Percentiles rank a stretch among this genome's conserved stretches.
These are phyloP conservation scores for Pyrenophora teres DNA, from an alignment of 2,329 filamentous ascomycete genomes.

Conservation along the genomic window DNA sequence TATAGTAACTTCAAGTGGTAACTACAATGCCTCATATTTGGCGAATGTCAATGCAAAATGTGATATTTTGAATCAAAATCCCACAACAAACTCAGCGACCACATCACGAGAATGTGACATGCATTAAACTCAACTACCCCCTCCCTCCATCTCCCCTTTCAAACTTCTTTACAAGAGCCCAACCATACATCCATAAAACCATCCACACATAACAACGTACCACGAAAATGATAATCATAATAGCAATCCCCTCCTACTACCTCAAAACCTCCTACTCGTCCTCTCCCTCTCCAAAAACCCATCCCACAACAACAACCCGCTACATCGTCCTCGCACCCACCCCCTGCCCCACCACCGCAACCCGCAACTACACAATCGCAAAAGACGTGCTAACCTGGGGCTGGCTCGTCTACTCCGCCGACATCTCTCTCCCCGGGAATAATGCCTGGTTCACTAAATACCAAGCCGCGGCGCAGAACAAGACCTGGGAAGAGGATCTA, in stretches of 20 bases:
- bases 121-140: too few species aligned
- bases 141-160: too few species aligned
- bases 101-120: too few species aligned
- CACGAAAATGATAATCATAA: not conserved
- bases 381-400: conserved; percentile 6
- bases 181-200: too few species aligned
- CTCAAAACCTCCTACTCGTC: not conserved
- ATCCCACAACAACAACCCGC: conserved; percentile 5
- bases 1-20: too few species aligned
- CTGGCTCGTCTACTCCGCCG: not conserved
- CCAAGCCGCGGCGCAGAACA: not conserved
- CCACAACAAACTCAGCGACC: too few species aligned
- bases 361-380: conserved; percentile 1
- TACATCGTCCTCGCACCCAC: conserved; percentile 2
- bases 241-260: conserved; percentile 7
- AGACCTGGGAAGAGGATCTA: conserved; percentile 2
- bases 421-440: not conserved
- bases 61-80: too few species aligned
- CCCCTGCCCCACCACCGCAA: not conserved
- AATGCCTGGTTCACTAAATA: conserved; percentile 1
- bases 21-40: too few species aligned
- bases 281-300: not conserved
- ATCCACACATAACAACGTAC: too few species aligned
- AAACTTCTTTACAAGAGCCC: too few species aligned
- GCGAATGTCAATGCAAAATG: too few species aligned